Evolutionary conservation across 2,329 filamentous ascomycete species (phyloP), one percentile per base, ranked within the genome.

Genomic region (Fusarium pseudoanthophilum): DNA sequence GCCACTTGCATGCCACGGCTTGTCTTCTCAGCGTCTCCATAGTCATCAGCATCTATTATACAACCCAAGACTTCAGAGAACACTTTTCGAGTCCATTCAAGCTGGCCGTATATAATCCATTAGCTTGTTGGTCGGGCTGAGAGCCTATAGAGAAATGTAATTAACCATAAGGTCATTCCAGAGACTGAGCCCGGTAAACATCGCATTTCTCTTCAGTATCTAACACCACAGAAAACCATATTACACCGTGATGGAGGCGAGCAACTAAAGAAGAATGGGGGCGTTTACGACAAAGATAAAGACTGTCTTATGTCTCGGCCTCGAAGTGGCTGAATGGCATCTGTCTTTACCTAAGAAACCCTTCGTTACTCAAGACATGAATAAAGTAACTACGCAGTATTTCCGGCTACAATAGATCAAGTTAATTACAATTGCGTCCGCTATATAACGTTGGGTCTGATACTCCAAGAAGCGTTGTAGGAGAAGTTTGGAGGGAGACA

Each of bases 51-150:
- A 37, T 4, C 10, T 10, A 18, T 39, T 11, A 18, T 11, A 39
- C 24, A 39, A 18, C 15, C 4, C 15, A 40, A 13, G n/a, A 18
- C 20, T 39, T 11, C 8, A 39, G 14, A 39, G 24, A 39, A 2
- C 5, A 16, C 30, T n/a, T 5, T 10, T 21, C 4, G 2, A 52
- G 13, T 9, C 30, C 30, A 36, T 21, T 15, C 21, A 28, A 14
- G 10, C 13, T n/a, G 2, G 15, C 3, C 5, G 11, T 1, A 7
- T 6, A 15, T 14, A 18, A 2, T 28, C 2, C 4, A 28, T 14
- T 9, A 53, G 51, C 13, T 39, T 8, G 7, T 2, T 13, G 13
- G 32, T 2, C 20, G 18, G 10, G 10, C 5, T 37, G 11, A 4
- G 24, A 28, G 20, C 8, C 32, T n/a, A 28, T 13, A 2, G 2